phyloP scores from a whole-genome alignment of 805 yeast genomes.

The Blastobotrys muscicola region DNA sequence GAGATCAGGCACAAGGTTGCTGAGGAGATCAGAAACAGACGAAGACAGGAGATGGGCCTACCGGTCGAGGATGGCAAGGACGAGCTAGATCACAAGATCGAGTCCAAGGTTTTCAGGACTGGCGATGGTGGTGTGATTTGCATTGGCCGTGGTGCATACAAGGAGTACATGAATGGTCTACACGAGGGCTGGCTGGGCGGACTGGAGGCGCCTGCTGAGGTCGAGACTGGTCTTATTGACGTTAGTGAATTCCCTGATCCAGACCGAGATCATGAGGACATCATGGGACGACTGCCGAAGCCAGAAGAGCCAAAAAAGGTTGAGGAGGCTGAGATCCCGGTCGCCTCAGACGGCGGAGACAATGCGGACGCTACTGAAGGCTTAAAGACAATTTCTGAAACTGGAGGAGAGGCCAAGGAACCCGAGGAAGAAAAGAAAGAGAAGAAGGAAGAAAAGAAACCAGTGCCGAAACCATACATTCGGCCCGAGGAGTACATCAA shows the following conservation, averaged over 20 bases:
- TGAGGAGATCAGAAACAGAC: conserved; percentile 60
- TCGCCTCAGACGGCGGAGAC: background rate
- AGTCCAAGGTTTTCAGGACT: conserved; percentile 32
- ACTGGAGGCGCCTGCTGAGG: conserved; percentile 40
- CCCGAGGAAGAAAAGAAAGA: conserved; percentile 14
- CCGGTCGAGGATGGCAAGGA: conserved; percentile 18
- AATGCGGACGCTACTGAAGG: conserved; percentile 9
- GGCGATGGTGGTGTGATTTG: conserved; percentile 76
- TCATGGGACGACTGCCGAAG: conserved; percentile 10
- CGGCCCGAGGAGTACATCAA: conserved; percentile 45
- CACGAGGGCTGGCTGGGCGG: conserved; percentile 97
- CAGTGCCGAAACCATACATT: conserved; percentile 59
- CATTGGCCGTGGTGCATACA: conserved; percentile 91
- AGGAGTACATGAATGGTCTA: conserved; percentile 81
- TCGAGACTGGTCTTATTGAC: conserved; percentile 8
- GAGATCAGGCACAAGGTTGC: conserved; percentile 77
- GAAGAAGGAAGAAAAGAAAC: conserved; percentile 27
- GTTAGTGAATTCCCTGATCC: conserved; percentile 14
- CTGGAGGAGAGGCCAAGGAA: conserved; percentile 10
- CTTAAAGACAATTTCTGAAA: conserved; percentile 11
- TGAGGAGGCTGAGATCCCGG: conserved; percentile 1
- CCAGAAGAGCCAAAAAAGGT: conserved; percentile 7
- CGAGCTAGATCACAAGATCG: conserved; percentile 25
- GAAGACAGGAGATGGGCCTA: conserved; percentile 35
- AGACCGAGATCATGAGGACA: conserved; percentile 12